phyloP scores from a whole-genome alignment of 768 basidiomycete genomes.

The Mycena venus region DNA sequence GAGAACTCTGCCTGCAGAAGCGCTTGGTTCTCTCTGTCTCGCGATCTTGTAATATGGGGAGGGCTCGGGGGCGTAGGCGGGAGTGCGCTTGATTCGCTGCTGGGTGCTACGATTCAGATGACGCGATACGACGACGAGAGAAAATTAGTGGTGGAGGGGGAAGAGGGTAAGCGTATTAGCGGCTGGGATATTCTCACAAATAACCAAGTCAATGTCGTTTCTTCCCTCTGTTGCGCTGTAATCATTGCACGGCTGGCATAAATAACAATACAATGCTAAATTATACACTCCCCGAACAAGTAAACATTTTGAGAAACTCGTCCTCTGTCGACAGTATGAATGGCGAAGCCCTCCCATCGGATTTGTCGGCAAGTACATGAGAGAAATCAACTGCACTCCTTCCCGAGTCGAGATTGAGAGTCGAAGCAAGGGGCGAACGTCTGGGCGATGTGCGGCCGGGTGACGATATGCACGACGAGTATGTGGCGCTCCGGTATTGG shows the following conservation, averaged over 20 bases:
- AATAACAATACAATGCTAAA: conserved; percentile 13
- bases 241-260: conserved; percentile 22
- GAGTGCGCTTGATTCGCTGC: conserved; percentile 84
- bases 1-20: conserved; percentile 72
- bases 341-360: conserved; percentile 2
- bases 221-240: conserved; percentile 20
- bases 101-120: conserved; percentile 89
- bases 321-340: conserved; percentile 32
- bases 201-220: conserved; percentile 72
- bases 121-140: conserved; percentile 78
- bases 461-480: conserved; percentile 12
- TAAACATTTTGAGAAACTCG: conserved; percentile 32
- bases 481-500: conserved; percentile 24
- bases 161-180: conserved; percentile 58
- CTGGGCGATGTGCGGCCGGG: conserved; percentile 5
- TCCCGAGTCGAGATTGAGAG: conserved; percentile 23
- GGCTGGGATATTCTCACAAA: conserved; percentile 85
- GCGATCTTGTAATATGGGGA: conserved; percentile 70
- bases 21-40: conserved; percentile 52
- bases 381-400: background rate
- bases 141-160: conserved; percentile 72
- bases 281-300: background rate
- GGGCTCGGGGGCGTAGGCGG: conserved; percentile 83
- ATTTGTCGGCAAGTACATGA: background rate
- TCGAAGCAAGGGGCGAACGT: conserved; percentile 22